Evolutionary conservation across 106 monocot genomes (phyloP).

Genomic region (Platanthera zijinensis): DNA sequence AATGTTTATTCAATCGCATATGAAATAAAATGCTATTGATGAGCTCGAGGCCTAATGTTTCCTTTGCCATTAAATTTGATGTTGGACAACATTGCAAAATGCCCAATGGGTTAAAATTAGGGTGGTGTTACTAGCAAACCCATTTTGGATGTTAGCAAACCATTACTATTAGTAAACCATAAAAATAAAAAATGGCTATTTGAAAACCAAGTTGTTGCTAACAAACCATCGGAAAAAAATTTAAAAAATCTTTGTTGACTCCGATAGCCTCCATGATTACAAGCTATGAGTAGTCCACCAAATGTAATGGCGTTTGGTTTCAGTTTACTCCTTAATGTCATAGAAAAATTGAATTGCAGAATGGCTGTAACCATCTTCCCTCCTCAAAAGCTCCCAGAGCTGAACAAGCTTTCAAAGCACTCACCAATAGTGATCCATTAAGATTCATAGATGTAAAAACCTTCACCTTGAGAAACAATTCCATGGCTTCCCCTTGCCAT

Average conservation of each 20-base stretch:
- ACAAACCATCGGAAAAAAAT: too few relatives aligned
- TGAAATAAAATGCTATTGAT: too few relatives aligned
- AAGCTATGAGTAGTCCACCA: conserved; percentile 29
- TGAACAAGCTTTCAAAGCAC: conserved; percentile 26
- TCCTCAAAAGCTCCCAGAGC: conserved; percentile 19
- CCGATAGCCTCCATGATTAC: conserved; percentile 26
- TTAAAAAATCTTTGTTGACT: too few relatives aligned
- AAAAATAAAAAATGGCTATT: too few relatives aligned
- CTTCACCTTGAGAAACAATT: conserved; percentile 21
- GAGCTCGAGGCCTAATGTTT: too few relatives aligned
- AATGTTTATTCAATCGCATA: too few relatives aligned
- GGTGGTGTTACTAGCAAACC: too few relatives aligned
- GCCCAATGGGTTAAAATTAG: not conserved
- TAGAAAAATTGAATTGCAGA: conserved; percentile 22
- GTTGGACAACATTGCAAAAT: not conserved
- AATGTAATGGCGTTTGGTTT: conserved; percentile 28
- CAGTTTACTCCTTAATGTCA: conserved; percentile 7
- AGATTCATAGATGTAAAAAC: not conserved
- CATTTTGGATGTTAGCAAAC: too few relatives aligned
- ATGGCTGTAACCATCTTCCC: conserved; percentile 22
- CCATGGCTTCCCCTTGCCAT: conserved; percentile 8
- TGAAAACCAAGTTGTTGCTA: too few relatives aligned
- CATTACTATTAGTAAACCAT: too few relatives aligned
- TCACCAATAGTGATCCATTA: conserved; percentile 18
- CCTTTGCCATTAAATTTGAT: not conserved